Evolutionary conservation across 495 filamentous ascomycete genomes (phyloP).

Genomic region (Rusavskia elegans): DNA sequence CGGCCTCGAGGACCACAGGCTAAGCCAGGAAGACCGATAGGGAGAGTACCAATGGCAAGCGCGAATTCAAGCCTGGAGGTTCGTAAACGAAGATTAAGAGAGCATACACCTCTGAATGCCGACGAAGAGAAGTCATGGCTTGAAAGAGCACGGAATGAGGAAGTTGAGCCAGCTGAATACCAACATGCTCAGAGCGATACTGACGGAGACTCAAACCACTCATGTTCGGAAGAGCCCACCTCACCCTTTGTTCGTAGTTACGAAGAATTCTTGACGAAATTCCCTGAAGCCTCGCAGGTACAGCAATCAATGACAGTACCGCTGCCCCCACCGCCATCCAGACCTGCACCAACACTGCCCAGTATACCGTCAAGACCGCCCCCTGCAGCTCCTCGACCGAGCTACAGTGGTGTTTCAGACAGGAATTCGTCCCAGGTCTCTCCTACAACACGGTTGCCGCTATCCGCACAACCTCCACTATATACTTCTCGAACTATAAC

Average conservation of each 20-base stretch:
- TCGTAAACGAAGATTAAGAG: constrained; percentile 37
- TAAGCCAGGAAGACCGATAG: constrained; percentile 32
- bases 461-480: constrained; percentile 27
- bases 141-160: constrained; percentile 40
- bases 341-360: constrained; percentile 24
- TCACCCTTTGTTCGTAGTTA: constrained; percentile 37
- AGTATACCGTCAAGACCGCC: constrained; percentile 50
- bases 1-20: constrained; percentile 21
- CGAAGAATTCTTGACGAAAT: constrained; percentile 72
- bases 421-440: constrained; percentile 33
- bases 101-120: constrained; percentile 41
- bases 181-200: constrained; percentile 21
- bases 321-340: constrained; percentile 20
- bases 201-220: constrained; percentile 5
- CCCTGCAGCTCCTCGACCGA: constrained; percentile 69
- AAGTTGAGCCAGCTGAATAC: constrained; percentile 30
- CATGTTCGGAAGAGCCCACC: constrained; percentile 15
- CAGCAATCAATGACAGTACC: constrained; percentile 60
- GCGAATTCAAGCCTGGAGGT: constrained; percentile 35
- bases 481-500: constrained; percentile 28
- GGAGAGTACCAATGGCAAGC: constrained; percentile 35
- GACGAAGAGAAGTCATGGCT: constrained; percentile 46
- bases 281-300: constrained; percentile 52
- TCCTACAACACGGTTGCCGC: constrained; percentile 29
- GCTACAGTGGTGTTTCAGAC: constrained; percentile 78